These are phyloP conservation scores for Coprinopsis cinerea DNA, from an alignment of 768 basidiomycete species.

Conservation along the genomic window DNA sequence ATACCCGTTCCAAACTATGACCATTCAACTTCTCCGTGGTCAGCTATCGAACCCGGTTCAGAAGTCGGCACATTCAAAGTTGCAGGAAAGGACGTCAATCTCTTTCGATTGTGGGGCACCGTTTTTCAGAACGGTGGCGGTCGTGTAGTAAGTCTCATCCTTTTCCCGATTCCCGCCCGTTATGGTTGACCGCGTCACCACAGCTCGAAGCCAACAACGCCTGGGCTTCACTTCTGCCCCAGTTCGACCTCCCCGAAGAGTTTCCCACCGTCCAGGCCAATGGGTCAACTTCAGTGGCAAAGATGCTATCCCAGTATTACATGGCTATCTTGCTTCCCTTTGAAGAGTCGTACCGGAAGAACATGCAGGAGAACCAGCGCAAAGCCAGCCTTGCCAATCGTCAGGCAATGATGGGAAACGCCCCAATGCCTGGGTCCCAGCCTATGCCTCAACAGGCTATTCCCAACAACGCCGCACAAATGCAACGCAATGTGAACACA, in stretches of 20 bases:
- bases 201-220: conserved; percentile 47
- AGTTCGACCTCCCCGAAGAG: conserved; percentile 59
- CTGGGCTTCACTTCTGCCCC: conserved; percentile 50
- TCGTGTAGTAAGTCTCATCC: conserved; percentile 41
- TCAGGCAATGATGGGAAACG: conserved; percentile 28
- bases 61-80: conserved; percentile 63
- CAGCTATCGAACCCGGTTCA: conserved; percentile 53
- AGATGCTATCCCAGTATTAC: conserved; percentile 54
- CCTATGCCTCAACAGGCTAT: conserved; percentile 18
- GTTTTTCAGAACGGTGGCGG: conserved; percentile 59
- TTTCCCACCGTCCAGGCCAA: conserved; percentile 39
- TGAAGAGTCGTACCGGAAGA: conserved; percentile 65
- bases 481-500: conserved; percentile 18
- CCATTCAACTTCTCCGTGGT: conserved; percentile 57
- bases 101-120: conserved; percentile 67
- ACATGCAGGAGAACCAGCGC: conserved; percentile 53
- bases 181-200: conserved; percentile 11
- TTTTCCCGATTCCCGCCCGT: conserved; percentile 10
- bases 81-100: conserved; percentile 68
- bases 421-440: conserved; percentile 20
- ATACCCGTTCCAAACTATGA: conserved; percentile 55
- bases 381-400: conserved; percentile 41
- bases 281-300: conserved; percentile 44
- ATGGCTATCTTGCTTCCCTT: conserved; percentile 60
- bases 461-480: conserved; percentile 12